Evolutionary conservation across 2,329 filamentous ascomycete genomes (phyloP), one percentile per base, ranked within the genome.

Genomic region (Furcasterigmium furcatum): DNA sequence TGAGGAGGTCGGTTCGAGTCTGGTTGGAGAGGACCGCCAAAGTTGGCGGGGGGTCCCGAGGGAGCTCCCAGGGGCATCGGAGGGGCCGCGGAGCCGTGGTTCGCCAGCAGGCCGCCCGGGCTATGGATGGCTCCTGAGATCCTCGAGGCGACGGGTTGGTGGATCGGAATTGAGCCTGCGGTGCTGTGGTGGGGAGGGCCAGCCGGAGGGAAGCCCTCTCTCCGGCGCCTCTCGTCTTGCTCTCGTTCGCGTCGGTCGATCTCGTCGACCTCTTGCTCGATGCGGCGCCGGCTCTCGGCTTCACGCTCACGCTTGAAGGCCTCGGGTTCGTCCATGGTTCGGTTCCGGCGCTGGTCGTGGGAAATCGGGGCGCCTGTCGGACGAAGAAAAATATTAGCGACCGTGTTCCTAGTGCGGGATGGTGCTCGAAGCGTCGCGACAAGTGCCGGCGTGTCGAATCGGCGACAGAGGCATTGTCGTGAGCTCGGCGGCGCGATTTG

Each of bases 141-240:
- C 67, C 91, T 76, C 61, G 91, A 83, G 51, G 92, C 92, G 48
- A 96, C 91, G 5, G 92, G 92, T 65, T 97, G 92, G 67, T 97
- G 92, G 57, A 97, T 85, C 45, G 91, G 90, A 45, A 96, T 88
- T 3, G 91, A 90, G 46, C 87, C 89, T 32, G 88, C 85, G 60
- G 88, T 91, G 67, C 87, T 94, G 65, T 96, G 91, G 60, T 94
- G 90, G 21, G 86, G 83, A 49, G 87, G 80, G 42, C 65, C 61
- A 18, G 34, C 34, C 18, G 80, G 78, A 55, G 84, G 85, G 58
- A 83, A 84, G 43, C 82, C 79, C 36, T 85, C 83, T 61, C 80
- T 75, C 48, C 79, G 72, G 53, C 79, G 75, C 54, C 79, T 72
- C 53, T 88, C 82, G 53, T 80, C 70, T 47, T 80, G 76, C 56